phyloP scores from a whole-genome alignment of 169 alveolate genomes.

The Plasmodium yoelii region DNA sequence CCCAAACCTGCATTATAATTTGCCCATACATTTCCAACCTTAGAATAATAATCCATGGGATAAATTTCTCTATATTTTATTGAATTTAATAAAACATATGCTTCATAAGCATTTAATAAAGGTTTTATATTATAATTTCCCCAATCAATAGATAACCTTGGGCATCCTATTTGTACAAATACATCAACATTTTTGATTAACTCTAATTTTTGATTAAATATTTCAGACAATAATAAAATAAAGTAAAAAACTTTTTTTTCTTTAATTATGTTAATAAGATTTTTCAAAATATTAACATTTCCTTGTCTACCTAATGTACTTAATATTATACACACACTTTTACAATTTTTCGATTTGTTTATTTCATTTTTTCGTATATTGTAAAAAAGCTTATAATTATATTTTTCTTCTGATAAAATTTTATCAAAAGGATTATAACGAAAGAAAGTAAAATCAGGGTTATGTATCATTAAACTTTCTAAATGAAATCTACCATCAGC shows the following conservation, averaged over 20 bases:
- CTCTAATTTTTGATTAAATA: constrained; percentile 80
- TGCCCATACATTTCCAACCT: constrained; percentile 92
- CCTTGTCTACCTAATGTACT: constrained; percentile 91
- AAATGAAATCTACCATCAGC: constrained; percentile 99
- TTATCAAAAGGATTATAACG: constrained; percentile 96
- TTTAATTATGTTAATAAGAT: constrained; percentile 72
- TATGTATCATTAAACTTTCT: constrained; percentile 98
- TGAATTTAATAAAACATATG: constrained; percentile 93
- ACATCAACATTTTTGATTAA: constrained; percentile 81
- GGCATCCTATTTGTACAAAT: constrained; percentile 96
- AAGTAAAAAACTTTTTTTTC: constrained; percentile 51
- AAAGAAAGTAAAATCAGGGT: constrained; percentile 93
- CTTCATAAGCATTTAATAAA: constrained; percentile 97
- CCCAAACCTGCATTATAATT: constrained; percentile 85
- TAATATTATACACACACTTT: constrained; percentile 82
- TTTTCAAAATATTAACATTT: constrained; percentile 81
- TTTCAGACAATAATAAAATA: constrained; percentile 82
- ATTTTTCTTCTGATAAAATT: constrained; percentile 86
- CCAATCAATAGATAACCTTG: constrained; percentile 99
- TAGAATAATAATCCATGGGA: constrained; percentile 94
- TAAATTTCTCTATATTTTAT: constrained; percentile 81
- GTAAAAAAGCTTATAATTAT: constrained; percentile 90
- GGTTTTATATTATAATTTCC: constrained; percentile 95
- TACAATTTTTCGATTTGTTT: constrained; percentile 76
- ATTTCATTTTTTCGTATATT: constrained; percentile 90